phyloP scores from a whole-genome alignment of 164 flowering plant species.

The Amborella trichopoda region DNA sequence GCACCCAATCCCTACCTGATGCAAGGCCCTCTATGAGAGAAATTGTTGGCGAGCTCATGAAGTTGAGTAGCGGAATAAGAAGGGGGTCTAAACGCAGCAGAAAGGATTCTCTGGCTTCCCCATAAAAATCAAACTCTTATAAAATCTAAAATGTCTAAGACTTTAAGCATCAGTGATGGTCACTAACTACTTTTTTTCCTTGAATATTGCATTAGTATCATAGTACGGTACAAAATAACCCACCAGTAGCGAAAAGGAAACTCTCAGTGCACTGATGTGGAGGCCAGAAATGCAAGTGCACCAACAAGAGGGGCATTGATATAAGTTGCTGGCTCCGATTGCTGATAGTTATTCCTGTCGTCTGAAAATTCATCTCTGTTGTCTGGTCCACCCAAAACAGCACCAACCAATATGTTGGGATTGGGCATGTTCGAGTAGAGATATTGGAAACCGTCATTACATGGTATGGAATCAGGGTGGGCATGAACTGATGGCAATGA shows the following conservation, averaged over 20 bases:
- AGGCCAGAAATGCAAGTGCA: constrained; percentile 60
- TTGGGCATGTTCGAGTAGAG: constrained; percentile 52
- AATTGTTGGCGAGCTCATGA: constrained; percentile 5
- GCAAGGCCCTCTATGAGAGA: constrained; percentile 22
- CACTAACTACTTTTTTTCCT: too few species aligned
- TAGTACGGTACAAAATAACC: too few species aligned
- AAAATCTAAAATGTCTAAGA: too few species aligned
- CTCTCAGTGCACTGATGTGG: too few species aligned
- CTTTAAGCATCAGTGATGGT: too few species aligned
- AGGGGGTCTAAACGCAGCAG: too few species aligned
- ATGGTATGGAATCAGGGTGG: constrained; percentile 45
- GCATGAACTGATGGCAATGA: constrained; percentile 61
- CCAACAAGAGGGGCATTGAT: constrained; percentile 96
- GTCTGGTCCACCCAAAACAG: constrained; percentile 87
- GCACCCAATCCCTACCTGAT: constrained; percentile 15
- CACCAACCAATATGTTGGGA: constrained; percentile 79
- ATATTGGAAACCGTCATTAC: constrained; percentile 57
- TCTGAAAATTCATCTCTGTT: constrained; percentile 47
- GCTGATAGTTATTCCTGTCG: constrained; percentile 67
- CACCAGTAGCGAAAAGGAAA: too few species aligned
- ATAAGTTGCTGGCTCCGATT: constrained; percentile 92
- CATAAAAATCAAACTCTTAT: too few species aligned
- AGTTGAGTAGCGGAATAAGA: neutral
- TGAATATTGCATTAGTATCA: too few species aligned
- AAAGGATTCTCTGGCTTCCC: too few species aligned